Conservation (phyloP, 83 land plant genomes). For the Diphasiastrum complanatum region DNA sequence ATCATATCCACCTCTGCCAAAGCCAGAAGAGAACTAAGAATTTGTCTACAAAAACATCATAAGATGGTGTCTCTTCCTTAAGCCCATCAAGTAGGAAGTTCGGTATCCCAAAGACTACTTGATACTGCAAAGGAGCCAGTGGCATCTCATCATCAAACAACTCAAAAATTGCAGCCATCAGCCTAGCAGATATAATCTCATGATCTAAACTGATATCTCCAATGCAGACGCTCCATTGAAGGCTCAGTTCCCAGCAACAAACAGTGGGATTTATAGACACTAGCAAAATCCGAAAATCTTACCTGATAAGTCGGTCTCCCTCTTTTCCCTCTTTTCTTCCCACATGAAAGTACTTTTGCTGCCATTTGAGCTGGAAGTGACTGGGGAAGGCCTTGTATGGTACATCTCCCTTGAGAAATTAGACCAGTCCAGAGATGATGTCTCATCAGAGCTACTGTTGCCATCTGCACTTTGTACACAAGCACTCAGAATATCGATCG, state of each 20-base stretch:
- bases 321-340: slow-evolving; percentile 27
- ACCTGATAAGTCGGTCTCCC: slow-evolving; percentile 27
- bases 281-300: not conserved
- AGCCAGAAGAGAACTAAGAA: not conserved
- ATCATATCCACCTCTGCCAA: slow-evolving; percentile 28
- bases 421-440: slow-evolving; percentile 25
- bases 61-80: too few relatives aligned
- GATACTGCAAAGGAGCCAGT: too few relatives aligned
- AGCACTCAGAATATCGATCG: not conserved
- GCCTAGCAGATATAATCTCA: too few relatives aligned
- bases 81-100: not conserved
- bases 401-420: slow-evolving; percentile 14
- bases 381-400: not conserved
- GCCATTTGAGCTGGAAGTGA: slow-evolving; percentile 8
- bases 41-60: slow-evolving; percentile 8
- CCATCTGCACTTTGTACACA: slow-evolving; percentile 16
- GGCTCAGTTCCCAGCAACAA: too few relatives aligned
- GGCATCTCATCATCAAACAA: too few relatives aligned
- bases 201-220: too few relatives aligned
- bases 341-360: slow-evolving; percentile 16
- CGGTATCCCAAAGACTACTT: not conserved
- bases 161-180: too few relatives aligned
- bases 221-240: too few relatives aligned
- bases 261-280: not conserved
- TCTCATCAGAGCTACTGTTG: slow-evolving; percentile 16